phyloP scores from a whole-genome alignment of 768 basidiomycete genomes.

The Suillus bovinus region DNA sequence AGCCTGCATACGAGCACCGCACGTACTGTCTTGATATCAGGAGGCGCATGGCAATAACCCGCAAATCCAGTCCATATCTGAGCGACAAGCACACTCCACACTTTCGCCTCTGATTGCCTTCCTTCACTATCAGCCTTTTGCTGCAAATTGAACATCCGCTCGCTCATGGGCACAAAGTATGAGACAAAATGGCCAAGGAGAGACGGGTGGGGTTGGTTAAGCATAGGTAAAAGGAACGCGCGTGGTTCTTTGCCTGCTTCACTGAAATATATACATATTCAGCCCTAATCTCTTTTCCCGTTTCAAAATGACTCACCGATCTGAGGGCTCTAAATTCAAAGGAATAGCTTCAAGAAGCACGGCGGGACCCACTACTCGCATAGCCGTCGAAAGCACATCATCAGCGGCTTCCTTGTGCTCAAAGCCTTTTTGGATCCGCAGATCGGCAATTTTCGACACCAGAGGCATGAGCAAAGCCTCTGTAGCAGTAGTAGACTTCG shows the following conservation, averaged over 20 bases:
- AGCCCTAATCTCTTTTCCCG: slow-evolving; percentile 9
- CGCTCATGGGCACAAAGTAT: slow-evolving; percentile 93
- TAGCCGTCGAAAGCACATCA: slow-evolving; percentile 71
- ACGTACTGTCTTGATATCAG: slow-evolving; percentile 71
- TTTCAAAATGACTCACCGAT: slow-evolving; percentile 56
- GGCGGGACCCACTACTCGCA: slow-evolving; percentile 84
- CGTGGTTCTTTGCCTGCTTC: slow-evolving; percentile 78
- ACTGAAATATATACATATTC: slow-evolving; percentile 36
- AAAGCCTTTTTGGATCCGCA: slow-evolving; percentile 79
- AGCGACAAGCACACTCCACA: slow-evolving; percentile 91
- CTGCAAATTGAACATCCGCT: slow-evolving; percentile 88
- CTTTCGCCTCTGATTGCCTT: slow-evolving; percentile 83
- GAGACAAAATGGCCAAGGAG: slow-evolving; percentile 82
- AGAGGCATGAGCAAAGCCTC: slow-evolving; percentile 70
- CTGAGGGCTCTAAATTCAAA: slow-evolving; percentile 80
- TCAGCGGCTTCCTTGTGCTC: slow-evolving; percentile 92
- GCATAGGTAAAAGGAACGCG: slow-evolving; percentile 88
- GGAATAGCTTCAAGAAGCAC: slow-evolving; percentile 74
- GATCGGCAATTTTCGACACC: slow-evolving; percentile 68
- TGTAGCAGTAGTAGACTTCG: slow-evolving; percentile 54
- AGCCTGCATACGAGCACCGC: not conserved
- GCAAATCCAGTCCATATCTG: slow-evolving; percentile 93
- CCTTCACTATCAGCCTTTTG: slow-evolving; percentile 74
- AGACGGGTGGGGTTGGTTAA: slow-evolving; percentile 78
- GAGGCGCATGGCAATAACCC: slow-evolving; percentile 83